Evolutionary conservation across 2,329 filamentous ascomycete genomes (phyloP).

Genomic region (Dactylellina drechsleri): DNA sequence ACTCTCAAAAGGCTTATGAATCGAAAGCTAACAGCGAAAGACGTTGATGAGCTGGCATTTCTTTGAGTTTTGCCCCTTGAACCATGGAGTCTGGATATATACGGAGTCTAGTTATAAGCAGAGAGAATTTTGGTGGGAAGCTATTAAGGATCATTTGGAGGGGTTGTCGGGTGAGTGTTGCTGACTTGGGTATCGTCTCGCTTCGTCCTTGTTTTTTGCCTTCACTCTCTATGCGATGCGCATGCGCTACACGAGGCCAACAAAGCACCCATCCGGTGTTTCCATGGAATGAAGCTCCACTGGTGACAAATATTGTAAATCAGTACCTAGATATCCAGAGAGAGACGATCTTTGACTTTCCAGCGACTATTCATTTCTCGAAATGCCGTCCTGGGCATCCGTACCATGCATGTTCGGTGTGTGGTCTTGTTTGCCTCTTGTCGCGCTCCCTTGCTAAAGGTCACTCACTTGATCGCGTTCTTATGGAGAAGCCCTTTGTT

Average conservation of each 20-base stretch:
- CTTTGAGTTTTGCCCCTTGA: slow-evolving; percentile 36
- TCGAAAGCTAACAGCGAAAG: background rate
- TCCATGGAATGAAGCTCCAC: background rate
- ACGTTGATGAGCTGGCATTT: slow-evolving; percentile 47
- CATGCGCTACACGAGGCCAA: background rate
- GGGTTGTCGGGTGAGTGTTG: background rate
- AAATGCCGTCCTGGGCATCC: too few relatives aligned
- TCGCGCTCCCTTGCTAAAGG: too few relatives aligned
- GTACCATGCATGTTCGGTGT: too few relatives aligned
- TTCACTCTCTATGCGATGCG: background rate
- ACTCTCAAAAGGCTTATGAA: too few relatives aligned
- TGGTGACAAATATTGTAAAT: background rate
- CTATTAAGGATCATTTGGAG: too few relatives aligned
- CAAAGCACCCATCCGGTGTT: background rate
- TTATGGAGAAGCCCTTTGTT: too few relatives aligned
- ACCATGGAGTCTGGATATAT: slow-evolving; percentile 13
- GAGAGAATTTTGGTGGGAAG: too few relatives aligned
- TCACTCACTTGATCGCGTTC: too few relatives aligned
- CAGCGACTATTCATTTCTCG: too few relatives aligned
- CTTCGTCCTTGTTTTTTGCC: slow-evolving; percentile 13
- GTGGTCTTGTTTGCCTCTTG: too few relatives aligned
- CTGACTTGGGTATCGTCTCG: background rate
- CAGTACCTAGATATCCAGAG: background rate
- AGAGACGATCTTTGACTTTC: background rate
- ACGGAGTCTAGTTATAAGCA: background rate